These are phyloP conservation scores for Solanum aculeatissimum DNA, from an alignment of 305 asterid species.

Conservation along the genomic window DNA sequence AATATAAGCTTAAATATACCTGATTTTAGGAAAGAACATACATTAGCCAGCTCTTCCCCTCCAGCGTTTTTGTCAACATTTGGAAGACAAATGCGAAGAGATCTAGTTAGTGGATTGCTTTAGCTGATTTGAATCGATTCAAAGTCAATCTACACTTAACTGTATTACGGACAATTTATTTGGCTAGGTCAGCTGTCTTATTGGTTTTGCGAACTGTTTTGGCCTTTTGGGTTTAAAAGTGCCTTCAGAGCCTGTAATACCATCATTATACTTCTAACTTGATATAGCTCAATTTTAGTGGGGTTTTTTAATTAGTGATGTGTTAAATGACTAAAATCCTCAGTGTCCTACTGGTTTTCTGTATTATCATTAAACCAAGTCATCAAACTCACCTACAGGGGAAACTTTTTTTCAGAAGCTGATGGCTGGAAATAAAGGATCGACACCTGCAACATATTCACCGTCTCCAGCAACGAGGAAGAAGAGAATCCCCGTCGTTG, in stretches of 20 bases:
- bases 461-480: slow-evolving; percentile 46
- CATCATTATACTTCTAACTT: not conserved
- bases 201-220: not conserved
- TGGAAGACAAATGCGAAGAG: not conserved
- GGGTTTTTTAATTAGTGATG: not conserved
- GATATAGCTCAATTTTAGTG: not conserved
- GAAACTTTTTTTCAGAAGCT: not conserved
- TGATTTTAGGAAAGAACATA: not conserved
- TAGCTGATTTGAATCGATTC: not conserved
- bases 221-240: not conserved
- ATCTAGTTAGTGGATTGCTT: not conserved
- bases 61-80: not conserved
- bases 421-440: slow-evolving; percentile 46
- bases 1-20: not conserved
- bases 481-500: slow-evolving; percentile 22
- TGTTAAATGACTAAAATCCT: not conserved
- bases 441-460: slow-evolving; percentile 55
- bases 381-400: not conserved
- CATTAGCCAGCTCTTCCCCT: not conserved
- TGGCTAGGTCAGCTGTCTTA: not conserved
- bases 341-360: not conserved
- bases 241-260: not conserved
- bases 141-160: not conserved
- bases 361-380: not conserved
- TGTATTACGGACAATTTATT: not conserved